A percentile compares a stretch with the other conserved stretches of the same genome.
These are phyloP conservation scores for Amoeboaphelidium occidentale DNA, from an alignment of 371 early-diverging fungal species.

Conservation along the genomic window DNA sequence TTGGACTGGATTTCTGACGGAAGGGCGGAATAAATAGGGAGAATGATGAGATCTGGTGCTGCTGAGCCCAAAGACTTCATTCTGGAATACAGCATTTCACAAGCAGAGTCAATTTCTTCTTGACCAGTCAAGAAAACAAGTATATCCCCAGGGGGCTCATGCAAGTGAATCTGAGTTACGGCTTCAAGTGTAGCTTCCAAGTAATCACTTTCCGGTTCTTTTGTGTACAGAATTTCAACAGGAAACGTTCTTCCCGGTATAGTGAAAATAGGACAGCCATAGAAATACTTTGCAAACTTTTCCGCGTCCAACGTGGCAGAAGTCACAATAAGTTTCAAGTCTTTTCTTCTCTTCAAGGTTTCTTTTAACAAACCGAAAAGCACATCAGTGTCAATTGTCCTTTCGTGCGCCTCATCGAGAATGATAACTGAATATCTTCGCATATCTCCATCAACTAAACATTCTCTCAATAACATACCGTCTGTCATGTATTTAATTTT, in stretches of 20 bases:
- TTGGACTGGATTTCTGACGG: conserved; percentile 1
- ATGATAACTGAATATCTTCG: conserved; percentile 75
- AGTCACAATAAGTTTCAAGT: conserved; percentile 80
- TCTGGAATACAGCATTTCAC: conserved; percentile 71
- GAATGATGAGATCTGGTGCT: conserved; percentile 59
- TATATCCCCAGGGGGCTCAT: conserved; percentile 87
- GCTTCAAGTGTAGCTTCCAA: conserved; percentile 74
- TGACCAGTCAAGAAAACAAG: conserved; percentile 95
- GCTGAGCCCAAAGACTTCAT: conserved; percentile 86
- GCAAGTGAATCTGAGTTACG: conserved; percentile 86
- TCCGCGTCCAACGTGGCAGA: conserved; percentile 94
- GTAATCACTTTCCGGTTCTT: conserved; percentile 84
- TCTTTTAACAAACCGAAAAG: conserved; percentile 86
- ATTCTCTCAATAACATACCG: conserved; percentile 94
- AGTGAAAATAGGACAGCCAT: conserved; percentile 73
- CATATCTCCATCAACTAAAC: conserved; percentile 62
- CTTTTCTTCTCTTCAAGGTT: conserved; percentile 50
- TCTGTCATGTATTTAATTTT: conserved; percentile 98
- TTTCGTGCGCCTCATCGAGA: conserved; percentile 99
- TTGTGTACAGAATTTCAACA: conserved; percentile 78
- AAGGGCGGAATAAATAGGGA: conserved; percentile 7
- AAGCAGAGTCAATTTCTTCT: conserved; percentile 86
- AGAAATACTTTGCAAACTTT: conserved; percentile 57
- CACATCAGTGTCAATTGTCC: conserved; percentile 90
- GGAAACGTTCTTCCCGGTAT: conserved; percentile 91